phyloP scores from a whole-genome alignment of 805 yeast genomes.

The Candida vaughaniae region DNA sequence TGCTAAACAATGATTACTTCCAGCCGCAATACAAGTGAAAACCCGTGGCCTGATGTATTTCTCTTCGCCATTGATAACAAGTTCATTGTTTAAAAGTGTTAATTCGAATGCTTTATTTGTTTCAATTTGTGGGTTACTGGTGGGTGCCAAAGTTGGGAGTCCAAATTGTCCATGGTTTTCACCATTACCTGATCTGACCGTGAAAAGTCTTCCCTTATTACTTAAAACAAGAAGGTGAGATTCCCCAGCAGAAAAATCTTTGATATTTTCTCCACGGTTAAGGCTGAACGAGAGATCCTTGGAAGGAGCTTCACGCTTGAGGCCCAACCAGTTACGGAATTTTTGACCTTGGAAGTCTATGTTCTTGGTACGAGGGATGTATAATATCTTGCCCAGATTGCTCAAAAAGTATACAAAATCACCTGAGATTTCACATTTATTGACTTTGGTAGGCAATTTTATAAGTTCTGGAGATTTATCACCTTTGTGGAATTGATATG shows the following conservation, averaged over 20 bases:
- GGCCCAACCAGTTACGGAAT: constrained; percentile 25
- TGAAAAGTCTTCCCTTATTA: constrained; percentile 56
- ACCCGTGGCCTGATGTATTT: constrained; percentile 37
- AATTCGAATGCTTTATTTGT: constrained; percentile 44
- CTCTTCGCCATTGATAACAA: constrained; percentile 19
- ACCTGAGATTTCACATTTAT: constrained; percentile 46
- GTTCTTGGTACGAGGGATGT: constrained; percentile 24
- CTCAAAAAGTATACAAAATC: constrained; percentile 47
- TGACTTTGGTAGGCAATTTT: constrained; percentile 27
- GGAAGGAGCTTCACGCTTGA: constrained; percentile 6
- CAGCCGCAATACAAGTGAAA: constrained; percentile 66
- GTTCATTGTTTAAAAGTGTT: constrained; percentile 52
- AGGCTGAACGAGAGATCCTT: constrained; percentile 11
- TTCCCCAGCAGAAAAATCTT: constrained; percentile 57
- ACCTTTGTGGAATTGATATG: constrained; percentile 57
- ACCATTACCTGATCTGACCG: constrained; percentile 56
- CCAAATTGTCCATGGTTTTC: constrained; percentile 79
- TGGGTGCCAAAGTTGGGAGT: constrained; percentile 68
- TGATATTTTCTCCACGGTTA: constrained; percentile 33
- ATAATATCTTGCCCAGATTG: constrained; percentile 36
- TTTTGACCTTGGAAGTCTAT: constrained; percentile 14
- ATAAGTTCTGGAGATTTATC: constrained; percentile 23
- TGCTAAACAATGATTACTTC: constrained; percentile 70
- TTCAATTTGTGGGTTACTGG: constrained; percentile 33
- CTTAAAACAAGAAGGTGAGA: constrained; percentile 69